Percentiles rank a stretch among this genome's conserved stretches.
These are phyloP conservation scores for Coniochaeta sp. DNA, from an alignment of 2,329 filamentous ascomycete species.

Conservation along the genomic window DNA sequence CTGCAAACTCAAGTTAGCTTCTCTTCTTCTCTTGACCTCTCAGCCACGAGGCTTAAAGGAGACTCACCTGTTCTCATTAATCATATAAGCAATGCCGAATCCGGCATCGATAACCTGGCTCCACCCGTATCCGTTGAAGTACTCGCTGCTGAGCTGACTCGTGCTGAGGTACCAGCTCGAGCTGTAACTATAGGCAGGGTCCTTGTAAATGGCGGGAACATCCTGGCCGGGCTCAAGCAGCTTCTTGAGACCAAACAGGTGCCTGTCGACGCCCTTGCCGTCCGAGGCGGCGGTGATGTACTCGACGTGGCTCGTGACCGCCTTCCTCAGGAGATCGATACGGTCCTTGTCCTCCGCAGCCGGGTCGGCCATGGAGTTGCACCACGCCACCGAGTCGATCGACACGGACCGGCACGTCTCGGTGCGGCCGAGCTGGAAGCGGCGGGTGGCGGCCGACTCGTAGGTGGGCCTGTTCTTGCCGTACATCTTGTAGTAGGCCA, in stretches of 20 bases:
- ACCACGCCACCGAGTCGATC: conserved; percentile 87
- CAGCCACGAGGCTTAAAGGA: too few species aligned
- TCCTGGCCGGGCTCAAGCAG: conserved; percentile 74
- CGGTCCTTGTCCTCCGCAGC: conserved; percentile 56
- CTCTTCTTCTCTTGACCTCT: background rate
- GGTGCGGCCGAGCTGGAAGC: conserved; percentile 93
- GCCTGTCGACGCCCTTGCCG: conserved; percentile 89
- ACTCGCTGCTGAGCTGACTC: conserved; percentile 88
- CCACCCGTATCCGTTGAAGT: conserved; percentile 99
- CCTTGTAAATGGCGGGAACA: conserved; percentile 74
- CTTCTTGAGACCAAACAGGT: conserved; percentile 96
- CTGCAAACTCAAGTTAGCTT: conserved; percentile 38
- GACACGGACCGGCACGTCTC: conserved; percentile 92
- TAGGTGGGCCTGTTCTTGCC: conserved; percentile 97
- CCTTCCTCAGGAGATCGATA: conserved; percentile 72
- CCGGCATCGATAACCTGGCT: conserved; percentile 94
- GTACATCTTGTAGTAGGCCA: conserved; percentile 98
- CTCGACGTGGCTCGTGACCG: conserved; percentile 74
- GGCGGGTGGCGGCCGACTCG: conserved; percentile 88
- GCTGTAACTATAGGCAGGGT: conserved; percentile 80
- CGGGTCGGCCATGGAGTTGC: conserved; percentile 73
- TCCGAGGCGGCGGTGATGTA: conserved; percentile 88
- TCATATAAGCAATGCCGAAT: conserved; percentile 99
- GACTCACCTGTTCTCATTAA: conserved; percentile 87
- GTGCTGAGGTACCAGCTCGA: conserved; percentile 84